phyloP scores from a whole-genome alignment of 1,284 basidiomycete genomes.

The Bondarzewia mesenterica region DNA sequence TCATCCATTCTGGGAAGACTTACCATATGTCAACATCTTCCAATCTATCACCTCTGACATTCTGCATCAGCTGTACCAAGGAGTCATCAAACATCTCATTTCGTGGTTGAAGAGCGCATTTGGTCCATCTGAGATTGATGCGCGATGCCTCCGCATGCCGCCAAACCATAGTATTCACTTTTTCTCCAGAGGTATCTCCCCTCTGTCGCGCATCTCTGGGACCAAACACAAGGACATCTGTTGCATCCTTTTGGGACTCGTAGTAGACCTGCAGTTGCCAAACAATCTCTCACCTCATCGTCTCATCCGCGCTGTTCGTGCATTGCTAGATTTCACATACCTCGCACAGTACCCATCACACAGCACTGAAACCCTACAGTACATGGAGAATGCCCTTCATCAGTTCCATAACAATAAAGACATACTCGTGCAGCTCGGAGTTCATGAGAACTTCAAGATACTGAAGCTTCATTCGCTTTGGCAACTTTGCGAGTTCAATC shows the following conservation, averaged over 20 bases:
- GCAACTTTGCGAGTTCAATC: constrained; percentile 19
- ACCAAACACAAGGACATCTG: constrained; percentile 18
- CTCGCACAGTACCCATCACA: constrained; percentile 21
- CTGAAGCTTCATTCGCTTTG: constrained; percentile 22
- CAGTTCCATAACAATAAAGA: constrained; percentile 23
- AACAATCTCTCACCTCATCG: constrained; percentile 1
- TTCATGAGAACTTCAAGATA: constrained; percentile 20
- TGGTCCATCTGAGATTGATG: constrained; percentile 15
- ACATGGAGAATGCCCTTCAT: constrained; percentile 14
- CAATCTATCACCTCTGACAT: constrained; percentile 30
- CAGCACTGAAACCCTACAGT: constrained; percentile 14
- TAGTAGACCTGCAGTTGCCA: constrained; percentile 13
- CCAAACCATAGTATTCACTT: constrained; percentile 13
- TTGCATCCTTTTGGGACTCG: constrained; percentile 21
- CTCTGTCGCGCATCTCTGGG: constrained; percentile 14
- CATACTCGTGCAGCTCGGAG: constrained; percentile 18
- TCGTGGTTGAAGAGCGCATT: constrained; percentile 15
- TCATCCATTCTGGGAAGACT: constrained; percentile 29
- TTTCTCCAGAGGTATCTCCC: constrained; percentile 19
- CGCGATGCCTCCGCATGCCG: constrained; percentile 12
- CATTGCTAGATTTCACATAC: constrained; percentile 28
- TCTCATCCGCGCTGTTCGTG: constrained; percentile 13
- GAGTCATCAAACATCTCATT: constrained; percentile 22
- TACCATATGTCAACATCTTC: constrained; percentile 28
- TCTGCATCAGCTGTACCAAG: constrained; percentile 33